Evolutionary conservation across 148 eudicot species (phyloP).

Genomic region (Pouteria glomerata): DNA sequence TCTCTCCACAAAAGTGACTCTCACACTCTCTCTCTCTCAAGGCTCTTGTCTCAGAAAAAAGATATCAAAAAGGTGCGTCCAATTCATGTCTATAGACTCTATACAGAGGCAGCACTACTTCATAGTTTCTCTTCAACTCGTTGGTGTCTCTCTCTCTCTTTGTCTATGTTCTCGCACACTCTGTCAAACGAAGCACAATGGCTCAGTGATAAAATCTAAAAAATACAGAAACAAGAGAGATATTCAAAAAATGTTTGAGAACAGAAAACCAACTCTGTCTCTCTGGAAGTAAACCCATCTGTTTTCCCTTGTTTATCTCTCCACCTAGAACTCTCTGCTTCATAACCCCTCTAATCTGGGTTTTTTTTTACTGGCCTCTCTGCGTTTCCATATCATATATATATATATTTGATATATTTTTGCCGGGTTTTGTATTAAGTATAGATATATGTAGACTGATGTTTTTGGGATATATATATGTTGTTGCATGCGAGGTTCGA

Average conservation of each 20-base stretch:
- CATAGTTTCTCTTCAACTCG: too few relatives aligned
- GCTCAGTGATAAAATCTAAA: background rate
- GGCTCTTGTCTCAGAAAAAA: conserved; percentile 7
- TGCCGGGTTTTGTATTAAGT: too few relatives aligned
- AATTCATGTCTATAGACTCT: too few relatives aligned
- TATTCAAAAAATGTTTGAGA: background rate
- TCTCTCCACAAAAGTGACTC: too few relatives aligned
- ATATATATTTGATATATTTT: too few relatives aligned
- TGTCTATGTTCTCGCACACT: too few relatives aligned
- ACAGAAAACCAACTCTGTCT: background rate
- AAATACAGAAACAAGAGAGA: background rate
- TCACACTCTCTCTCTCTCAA: background rate
- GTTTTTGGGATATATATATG: background rate
- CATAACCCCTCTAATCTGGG: conserved; percentile 12
- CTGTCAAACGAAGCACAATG: too few relatives aligned
- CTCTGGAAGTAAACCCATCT: background rate
- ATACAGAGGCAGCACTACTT: background rate
- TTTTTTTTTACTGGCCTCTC: too few relatives aligned
- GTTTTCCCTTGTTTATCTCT: background rate
- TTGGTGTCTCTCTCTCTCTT: too few relatives aligned
- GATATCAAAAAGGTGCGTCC: conserved; percentile 15
- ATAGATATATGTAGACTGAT: too few relatives aligned
- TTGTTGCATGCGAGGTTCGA: conserved; percentile 12
- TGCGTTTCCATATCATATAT: background rate
- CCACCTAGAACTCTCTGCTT: conserved; percentile 8